Base-by-base conservation (phyloP, 2,329 filamentous ascomycete genomes). In the Cercospora sp. region DNA sequence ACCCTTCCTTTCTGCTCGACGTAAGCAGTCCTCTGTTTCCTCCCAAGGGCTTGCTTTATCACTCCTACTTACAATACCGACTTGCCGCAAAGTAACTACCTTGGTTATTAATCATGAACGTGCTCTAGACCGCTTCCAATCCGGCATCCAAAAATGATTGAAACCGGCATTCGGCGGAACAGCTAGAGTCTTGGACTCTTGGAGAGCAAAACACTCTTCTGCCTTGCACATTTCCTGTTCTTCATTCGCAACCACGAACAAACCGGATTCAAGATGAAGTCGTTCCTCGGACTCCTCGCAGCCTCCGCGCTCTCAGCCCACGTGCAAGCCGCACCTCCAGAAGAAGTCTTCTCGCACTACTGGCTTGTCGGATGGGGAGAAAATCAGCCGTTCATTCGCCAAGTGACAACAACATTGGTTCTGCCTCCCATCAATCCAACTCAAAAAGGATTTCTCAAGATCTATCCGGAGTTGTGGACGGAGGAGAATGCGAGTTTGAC, bases 131-230 rank as follows among this genome's bases (percentile, higher is more conserved):
- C 45, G n/a, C 45, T 0, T 48, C 2, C 20, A 23, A 23, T 5
- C 18, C 45, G 45, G 45, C 10, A 23, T 13, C n/a, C 45, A 23
- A 48, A 23, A 48, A 6, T 10, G 20, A 48, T 9, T 48, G 45
- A 60, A 33, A 60, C 57, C 57, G 57, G 57, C 57, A 40, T n/a
- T 31, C 16, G 18, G 57, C 57, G 57, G 57, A 60, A n/a, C 13
- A 8, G 7, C 30, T 60, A 48, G 18, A 48, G n/a, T 6, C 45
- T 48, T 48, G 45, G 45, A 48, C 2, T 48, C 45, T 48, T 48
- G 45, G 45, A 48, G 0, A 48, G 45, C 45, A 23, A 48, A 48
- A 23, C n/a, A 48, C n/a, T n/a, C n/a, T n/a, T n/a, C n/a, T n/a
- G n/a, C n/a, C n/a, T n/a, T n/a, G n/a, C n/a, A n/a, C n/a, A n/a